A percentile compares a stretch with the other conserved stretches of the same genome.
Conservation (phyloP, 2,329 filamentous ascomycete species). For the Alternaria conjuncta region DNA sequence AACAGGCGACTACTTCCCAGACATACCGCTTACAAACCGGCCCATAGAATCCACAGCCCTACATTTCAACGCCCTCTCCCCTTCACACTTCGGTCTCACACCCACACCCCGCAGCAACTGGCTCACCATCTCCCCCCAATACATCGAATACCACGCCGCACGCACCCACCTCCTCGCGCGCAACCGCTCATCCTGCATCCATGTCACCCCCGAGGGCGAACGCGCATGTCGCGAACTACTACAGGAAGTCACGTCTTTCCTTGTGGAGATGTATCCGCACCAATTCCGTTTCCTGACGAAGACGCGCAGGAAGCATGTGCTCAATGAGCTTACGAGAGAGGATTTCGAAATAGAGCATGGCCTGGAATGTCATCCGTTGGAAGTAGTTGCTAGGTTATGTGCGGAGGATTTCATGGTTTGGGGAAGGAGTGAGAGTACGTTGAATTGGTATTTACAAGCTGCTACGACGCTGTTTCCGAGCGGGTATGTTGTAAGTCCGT, state of each 20-base stretch:
- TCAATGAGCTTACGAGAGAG: conserved; percentile 55
- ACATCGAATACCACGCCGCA: conserved; percentile 53
- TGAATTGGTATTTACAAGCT: conserved; percentile 57
- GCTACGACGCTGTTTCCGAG: conserved; percentile 62
- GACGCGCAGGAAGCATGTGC: conserved; percentile 24
- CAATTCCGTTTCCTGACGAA: conserved; percentile 46
- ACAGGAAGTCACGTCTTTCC: conserved; percentile 54
- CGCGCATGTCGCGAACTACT: conserved; percentile 57
- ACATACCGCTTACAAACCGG: conserved; percentile 20
- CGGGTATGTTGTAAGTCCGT: conserved; percentile 58
- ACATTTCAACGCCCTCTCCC: not conserved
- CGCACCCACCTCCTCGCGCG: conserved; percentile 51
- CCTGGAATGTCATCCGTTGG: conserved; percentile 53
- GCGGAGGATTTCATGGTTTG: conserved; percentile 62
- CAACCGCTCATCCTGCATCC: conserved; percentile 52
- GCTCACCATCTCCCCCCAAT: conserved; percentile 57
- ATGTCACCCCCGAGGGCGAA: conserved; percentile 53
- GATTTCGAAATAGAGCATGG: conserved; percentile 49
- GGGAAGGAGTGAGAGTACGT: conserved; percentile 52
- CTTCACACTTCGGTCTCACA: conserved; percentile 50
- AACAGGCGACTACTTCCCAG: conserved; percentile 35
- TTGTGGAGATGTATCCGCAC: conserved; percentile 53
- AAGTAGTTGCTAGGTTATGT: conserved; percentile 57
- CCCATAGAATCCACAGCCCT: conserved; percentile 5
- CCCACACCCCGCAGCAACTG: conserved; percentile 56